phyloP scores from a whole-genome alignment of 2,329 filamentous ascomycete species.

The Penicillium sp. region DNA sequence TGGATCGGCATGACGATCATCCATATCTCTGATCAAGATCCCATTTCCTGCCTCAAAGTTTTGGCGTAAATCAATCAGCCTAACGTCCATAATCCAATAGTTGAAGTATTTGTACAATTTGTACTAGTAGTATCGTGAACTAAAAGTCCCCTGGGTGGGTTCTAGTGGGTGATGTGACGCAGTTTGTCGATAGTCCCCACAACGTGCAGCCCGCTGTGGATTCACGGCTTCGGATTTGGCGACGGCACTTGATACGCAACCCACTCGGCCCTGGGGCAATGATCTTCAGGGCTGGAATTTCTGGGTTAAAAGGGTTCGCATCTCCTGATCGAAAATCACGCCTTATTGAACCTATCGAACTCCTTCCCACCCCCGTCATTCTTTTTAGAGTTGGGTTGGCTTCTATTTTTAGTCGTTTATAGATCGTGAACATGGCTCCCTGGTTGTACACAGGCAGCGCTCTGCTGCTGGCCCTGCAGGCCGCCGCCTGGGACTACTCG shows the following conservation, averaged over 20 bases:
- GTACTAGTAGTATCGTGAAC: background rate
- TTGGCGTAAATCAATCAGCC: too few relatives aligned
- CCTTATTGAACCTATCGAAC: background rate
- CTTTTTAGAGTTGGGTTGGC: conserved; percentile 1
- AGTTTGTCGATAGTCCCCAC: conserved; percentile 5
- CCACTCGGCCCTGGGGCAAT: background rate
- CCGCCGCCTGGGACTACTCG: conserved; percentile 17
- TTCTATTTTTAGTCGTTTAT: background rate
- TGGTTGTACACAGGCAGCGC: conserved; percentile 18
- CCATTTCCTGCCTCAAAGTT: too few relatives aligned
- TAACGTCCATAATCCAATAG: too few relatives aligned
- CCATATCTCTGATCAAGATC: too few relatives aligned
- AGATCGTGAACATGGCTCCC: conserved; percentile 10
- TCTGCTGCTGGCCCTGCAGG: conserved; percentile 13
- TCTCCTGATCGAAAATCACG: background rate
- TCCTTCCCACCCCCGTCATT: conserved; percentile 9
- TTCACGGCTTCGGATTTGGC: background rate
- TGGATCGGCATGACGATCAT: too few relatives aligned
- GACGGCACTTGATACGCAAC: background rate
- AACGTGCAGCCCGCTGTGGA: background rate
- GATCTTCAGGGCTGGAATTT: conserved; percentile 14
- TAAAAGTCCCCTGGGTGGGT: background rate
- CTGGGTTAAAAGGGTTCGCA: background rate
- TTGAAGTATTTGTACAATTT: too few relatives aligned
- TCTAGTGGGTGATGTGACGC: background rate